Evolutionary conservation across 202 grass and related monocot species (phyloP).

Genomic region (Setaria italica): DNA sequence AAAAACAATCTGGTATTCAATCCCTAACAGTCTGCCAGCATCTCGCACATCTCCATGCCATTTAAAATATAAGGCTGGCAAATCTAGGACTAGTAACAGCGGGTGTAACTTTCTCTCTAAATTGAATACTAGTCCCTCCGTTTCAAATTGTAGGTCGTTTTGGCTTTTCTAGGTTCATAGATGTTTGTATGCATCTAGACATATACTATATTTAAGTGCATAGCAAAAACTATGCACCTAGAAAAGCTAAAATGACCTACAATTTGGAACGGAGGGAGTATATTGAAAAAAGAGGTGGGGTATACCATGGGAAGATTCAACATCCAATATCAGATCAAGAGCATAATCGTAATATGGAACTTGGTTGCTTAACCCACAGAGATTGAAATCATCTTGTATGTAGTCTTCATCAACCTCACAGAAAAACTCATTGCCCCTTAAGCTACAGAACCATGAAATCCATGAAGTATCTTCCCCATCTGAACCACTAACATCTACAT

Average conservation of each 20-base stretch:
- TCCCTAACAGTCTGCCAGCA: not conserved
- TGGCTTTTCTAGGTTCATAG: too few species aligned
- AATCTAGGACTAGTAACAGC: not conserved
- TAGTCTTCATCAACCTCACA: constrained; percentile 71
- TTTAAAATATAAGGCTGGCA: not conserved
- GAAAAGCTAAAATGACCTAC: too few species aligned
- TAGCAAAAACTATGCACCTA: too few species aligned
- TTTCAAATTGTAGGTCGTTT: too few species aligned
- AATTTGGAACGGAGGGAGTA: too few species aligned
- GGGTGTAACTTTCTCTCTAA: constrained; percentile 6
- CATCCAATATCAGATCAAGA: constrained; percentile 68
- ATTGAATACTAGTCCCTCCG: not conserved
- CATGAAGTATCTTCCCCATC: constrained; percentile 76
- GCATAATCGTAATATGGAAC: constrained; percentile 71
- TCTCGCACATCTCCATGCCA: not conserved
- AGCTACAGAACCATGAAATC: constrained; percentile 86
- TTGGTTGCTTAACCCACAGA: constrained; percentile 61
- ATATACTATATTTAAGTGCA: too few species aligned
- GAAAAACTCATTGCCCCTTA: constrained; percentile 72
- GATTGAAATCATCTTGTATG: constrained; percentile 72
- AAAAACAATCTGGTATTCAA: not conserved
- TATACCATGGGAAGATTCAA: constrained; percentile 67
- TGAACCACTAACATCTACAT: constrained; percentile 74
- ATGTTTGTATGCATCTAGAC: too few species aligned
- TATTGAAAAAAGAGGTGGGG: constrained; percentile 4